Conservation (phyloP, 228 moss, liverwort and hornwort genomes). For the Sphagnum magellanicum region DNA sequence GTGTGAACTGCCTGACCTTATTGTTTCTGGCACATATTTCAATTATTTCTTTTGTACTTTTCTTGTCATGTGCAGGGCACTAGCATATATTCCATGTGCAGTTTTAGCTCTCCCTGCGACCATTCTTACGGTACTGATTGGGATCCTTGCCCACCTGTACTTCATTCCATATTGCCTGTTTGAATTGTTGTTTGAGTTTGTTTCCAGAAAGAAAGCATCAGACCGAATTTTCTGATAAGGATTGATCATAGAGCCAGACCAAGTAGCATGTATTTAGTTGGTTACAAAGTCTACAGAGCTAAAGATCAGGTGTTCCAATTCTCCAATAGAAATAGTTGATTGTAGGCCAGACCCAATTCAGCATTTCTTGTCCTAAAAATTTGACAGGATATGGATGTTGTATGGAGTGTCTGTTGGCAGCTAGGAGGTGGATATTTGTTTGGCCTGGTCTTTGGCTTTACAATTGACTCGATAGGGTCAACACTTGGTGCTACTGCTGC, state of each 20-base stretch:
- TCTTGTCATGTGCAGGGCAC: slow-evolving; percentile 43
- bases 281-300: too few relatives aligned
- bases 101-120: slow-evolving; percentile 83
- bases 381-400: too few relatives aligned
- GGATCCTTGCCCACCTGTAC: not conserved
- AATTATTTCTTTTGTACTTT: not conserved
- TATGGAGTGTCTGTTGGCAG: slow-evolving; percentile 30
- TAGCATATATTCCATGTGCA: slow-evolving; percentile 92
- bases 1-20: too few relatives aligned
- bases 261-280: too few relatives aligned
- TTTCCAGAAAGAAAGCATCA: too few relatives aligned
- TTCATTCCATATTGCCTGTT: too few relatives aligned
- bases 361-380: too few relatives aligned
- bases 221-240: too few relatives aligned
- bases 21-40: not conserved
- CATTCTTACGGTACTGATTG: slow-evolving; percentile 61
- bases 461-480: slow-evolving; percentile 84
- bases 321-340: not conserved
- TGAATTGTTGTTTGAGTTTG: too few relatives aligned
- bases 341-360: not conserved
- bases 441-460: slow-evolving; percentile 78
- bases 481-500: slow-evolving; percentile 87
- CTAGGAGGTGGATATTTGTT: slow-evolving; percentile 96
- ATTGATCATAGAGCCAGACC: not conserved
- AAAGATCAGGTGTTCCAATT: too few relatives aligned